Conservation (phyloP, 2,329 filamentous ascomycete species). For the Penicillium sp. region DNA sequence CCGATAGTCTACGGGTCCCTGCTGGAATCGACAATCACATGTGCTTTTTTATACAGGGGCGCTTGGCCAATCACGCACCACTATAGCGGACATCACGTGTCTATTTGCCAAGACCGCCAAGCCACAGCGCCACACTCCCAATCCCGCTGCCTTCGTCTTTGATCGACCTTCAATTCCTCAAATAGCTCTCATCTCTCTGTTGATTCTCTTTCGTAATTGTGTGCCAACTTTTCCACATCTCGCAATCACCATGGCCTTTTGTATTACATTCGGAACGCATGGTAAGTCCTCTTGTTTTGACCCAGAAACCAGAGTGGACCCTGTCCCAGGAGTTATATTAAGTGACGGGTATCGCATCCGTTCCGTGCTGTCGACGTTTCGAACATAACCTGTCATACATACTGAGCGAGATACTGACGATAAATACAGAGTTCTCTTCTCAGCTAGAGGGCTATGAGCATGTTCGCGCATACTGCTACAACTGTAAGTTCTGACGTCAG, state of each 20-base stretch:
- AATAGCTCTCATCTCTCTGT: not conserved
- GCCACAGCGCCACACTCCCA: conserved; percentile 38
- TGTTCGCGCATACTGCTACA: conserved; percentile 48
- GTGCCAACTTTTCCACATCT: not conserved
- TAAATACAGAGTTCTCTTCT: conserved; percentile 43
- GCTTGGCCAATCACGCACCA: conserved; percentile 17
- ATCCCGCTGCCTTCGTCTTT: conserved; percentile 31
- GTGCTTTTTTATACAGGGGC: conserved; percentile 5
- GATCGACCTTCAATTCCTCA: conserved; percentile 8
- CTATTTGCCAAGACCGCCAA: conserved; percentile 30
- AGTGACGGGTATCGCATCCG: not conserved
- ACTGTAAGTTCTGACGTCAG: conserved; percentile 36
- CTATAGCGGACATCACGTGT: conserved; percentile 19
- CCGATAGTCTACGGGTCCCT: not conserved
- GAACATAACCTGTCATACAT: conserved; percentile 7
- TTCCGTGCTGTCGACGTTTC: not conserved
- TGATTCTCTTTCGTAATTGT: not conserved
- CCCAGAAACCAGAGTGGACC: conserved; percentile 13
- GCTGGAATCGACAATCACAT: not conserved
- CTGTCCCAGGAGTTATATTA: conserved; percentile 7
- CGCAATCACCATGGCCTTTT: conserved; percentile 39
- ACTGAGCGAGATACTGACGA: conserved; percentile 16
- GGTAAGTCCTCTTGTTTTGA: conserved; percentile 29
- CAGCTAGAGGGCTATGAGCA: conserved; percentile 48
- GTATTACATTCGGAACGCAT: conserved; percentile 46